phyloP scores from a whole-genome alignment of 306 rosid genomes.

The Astragalus glycyphyllos region DNA sequence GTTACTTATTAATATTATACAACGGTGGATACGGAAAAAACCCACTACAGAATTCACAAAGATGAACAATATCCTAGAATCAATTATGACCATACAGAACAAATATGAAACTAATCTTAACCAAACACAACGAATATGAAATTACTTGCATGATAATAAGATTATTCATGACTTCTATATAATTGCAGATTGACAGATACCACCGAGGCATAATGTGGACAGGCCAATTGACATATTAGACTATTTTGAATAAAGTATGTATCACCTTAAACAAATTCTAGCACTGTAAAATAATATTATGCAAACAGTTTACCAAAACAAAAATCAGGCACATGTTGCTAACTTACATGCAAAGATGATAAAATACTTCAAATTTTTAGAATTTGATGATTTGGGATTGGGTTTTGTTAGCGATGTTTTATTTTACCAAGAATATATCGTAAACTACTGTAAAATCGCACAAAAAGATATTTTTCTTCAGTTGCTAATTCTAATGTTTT shows the following conservation, averaged over 20 bases:
- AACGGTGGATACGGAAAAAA: neutral
- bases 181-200: slow-evolving; percentile 26
- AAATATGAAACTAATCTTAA: slow-evolving; percentile 8
- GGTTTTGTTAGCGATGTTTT: slow-evolving; percentile 7
- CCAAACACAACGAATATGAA: slow-evolving; percentile 13
- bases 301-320: neutral
- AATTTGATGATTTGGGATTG: neutral
- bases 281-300: neutral
- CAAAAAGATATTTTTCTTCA: neutral
- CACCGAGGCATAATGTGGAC: slow-evolving; percentile 7
- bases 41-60: slow-evolving; percentile 11
- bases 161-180: slow-evolving; percentile 17
- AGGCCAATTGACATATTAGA: slow-evolving; percentile 9
- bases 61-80: slow-evolving; percentile 23
- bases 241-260: slow-evolving; percentile 1
- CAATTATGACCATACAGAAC: slow-evolving; percentile 16
- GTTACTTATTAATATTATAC: slow-evolving; percentile 22
- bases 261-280: slow-evolving; percentile 24
- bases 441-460: neutral
- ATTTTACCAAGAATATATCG: slow-evolving; percentile 17
- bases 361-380: slow-evolving; percentile 4
- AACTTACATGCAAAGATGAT: slow-evolving; percentile 16
- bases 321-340: slow-evolving; percentile 11
- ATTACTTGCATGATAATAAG: slow-evolving; percentile 32
- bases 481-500: neutral